Base-by-base conservation (phyloP, 768 basidiomycete genomes). In the Krasilnikovozyma curviuscula region DNA sequence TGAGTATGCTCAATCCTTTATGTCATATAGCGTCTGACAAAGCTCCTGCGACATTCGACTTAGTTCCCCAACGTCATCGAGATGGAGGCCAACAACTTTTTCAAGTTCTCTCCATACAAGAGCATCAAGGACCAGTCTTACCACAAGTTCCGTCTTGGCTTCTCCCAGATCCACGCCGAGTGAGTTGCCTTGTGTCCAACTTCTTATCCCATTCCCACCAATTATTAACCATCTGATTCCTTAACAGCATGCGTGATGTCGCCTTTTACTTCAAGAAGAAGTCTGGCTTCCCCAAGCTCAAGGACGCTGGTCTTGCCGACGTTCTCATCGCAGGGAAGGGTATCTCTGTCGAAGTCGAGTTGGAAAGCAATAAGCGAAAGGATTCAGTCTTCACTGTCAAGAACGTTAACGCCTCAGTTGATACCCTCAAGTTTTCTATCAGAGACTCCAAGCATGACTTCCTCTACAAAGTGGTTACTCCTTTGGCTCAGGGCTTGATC, bases 211-310 rank as follows among this genome's bases (percentile, higher is more conserved):
- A n/a, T n/a, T n/a, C n/a, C n/a, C n/a, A n/a, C n/a, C n/a, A n/a
- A n/a, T n/a, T n/a, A n/a, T n/a, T n/a, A n/a, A n/a, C n/a, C 31
- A 10, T 48, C 23, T 32, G 39, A 33, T 39, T 32, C 31, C 31
- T 40, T 18, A 23, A 27, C 14, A 27, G 93, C 56, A 81, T 97
- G 75, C 74, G 82, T 14, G 88, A 95, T 56, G 83, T 93, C 13
- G 79, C 81, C 8, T 91, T 97, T 64, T 84, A 79, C 61, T 88
- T 83, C 70, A 71, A 71, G 55, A 83, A 78, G 70, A 89, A 88
- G 74, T 73, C 69, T 5, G 83, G 83, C 3, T 74, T 83, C 56
- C 75, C 80, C 40, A 84, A 78, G 69, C 65, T 88, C 62, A 71
- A 63, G 41, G 86, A 91, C 64, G 77, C 76, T 6, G 86, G 85